Base-by-base conservation (phyloP, 2,329 filamentous ascomycete genomes). In the Magnaporthiopsis incrustans region DNA sequence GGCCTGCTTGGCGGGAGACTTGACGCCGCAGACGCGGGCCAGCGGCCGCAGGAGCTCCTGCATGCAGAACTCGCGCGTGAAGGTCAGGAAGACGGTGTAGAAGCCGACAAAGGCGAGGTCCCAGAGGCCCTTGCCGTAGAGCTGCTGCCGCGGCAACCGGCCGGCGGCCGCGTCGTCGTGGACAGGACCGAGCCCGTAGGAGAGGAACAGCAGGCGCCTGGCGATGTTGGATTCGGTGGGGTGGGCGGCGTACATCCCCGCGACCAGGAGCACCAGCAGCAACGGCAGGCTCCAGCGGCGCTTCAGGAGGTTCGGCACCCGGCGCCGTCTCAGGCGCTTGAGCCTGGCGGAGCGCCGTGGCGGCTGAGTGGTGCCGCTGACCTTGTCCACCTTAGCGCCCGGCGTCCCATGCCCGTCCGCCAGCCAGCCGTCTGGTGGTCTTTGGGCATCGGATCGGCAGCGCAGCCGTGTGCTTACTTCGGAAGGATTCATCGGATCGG, bases 1-100 rank as follows among this genome's bases (percentile, higher is more conserved):
- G 11, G 81, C 78, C 65, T 88, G 87, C 73, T 90, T 91, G 35
- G 79, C 83, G 63, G 83, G 81, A 60, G 81, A 82, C 60, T 77
- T 80, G 71, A 91, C 85, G 4, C 87, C 86, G 65, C 75, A 82
- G 65, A 74, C 75, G 7, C 82, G 74, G 1, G 87, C 87, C 65
- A 89, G 76, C 0, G 89, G 89, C 10, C 83, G 82, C 64, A 91
- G 82, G 58, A 90, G 66, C 64, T 86, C 82, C 73, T 90, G 87
- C 88, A 90, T 91, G 71, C 89, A 77, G 70, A 91, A 91, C 71
- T 91, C 89, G 66, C 89, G 85, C 1, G 86, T 89, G 74, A 91
- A 91, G 62, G 85, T 86, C 65, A 92, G 78, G 26, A 91, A 82
- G 61, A 91, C 77, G 22, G 83, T 87, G 75, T 91, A 91, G 77